Evolutionary conservation across 2,329 filamentous ascomycete species (phyloP), one percentile per base, ranked within the genome.

Genomic region (Beauveria sp.): DNA sequence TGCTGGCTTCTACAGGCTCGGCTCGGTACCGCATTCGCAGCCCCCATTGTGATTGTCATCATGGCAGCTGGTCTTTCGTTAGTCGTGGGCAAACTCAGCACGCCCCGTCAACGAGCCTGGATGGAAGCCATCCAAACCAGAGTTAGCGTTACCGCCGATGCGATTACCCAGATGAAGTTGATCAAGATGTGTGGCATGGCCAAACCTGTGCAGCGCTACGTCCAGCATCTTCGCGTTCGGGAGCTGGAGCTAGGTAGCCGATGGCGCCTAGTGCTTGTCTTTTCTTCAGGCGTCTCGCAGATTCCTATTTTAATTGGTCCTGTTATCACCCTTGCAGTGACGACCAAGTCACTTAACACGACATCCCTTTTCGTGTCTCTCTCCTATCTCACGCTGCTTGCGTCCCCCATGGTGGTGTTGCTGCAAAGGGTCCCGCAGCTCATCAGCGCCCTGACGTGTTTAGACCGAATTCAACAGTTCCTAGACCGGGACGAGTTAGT

Each of bases 11-110:
- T 47, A 7, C 44, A 26, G 8, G 44, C 5, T 6, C 44, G 12
- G 4, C 44, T 47, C 12, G 44, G 44, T 16, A 12, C 20, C 44
- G 44, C 44, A 26, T 47, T 47, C 10, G 44, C 22, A 26, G 73
- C 76, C 0, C 79, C 79, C 0, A 70, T 81, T 22, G 72, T 72
- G 1, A 70, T 79, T 3, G 74, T 77, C 0, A 59, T 77, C 14
- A 52, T 63, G 1, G 60, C 64, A 1, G 63, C 61, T 16, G 64
- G 66, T 2, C 69, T 66, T n/a, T 60, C 62, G 7, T 55, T 57
- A 5, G 3, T 34, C 6, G 43, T 40, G 0, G 50, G 58, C 6
- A 61, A 52, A 22, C 34, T 55, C 1, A 41, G 41, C 9, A 28
- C 47, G 22, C 54, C 41, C 3, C 41, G 55, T 2, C 58, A 59